Base-by-base conservation (phyloP, 2,329 filamentous ascomycete species). In the Stromatinia cepivora region DNA sequence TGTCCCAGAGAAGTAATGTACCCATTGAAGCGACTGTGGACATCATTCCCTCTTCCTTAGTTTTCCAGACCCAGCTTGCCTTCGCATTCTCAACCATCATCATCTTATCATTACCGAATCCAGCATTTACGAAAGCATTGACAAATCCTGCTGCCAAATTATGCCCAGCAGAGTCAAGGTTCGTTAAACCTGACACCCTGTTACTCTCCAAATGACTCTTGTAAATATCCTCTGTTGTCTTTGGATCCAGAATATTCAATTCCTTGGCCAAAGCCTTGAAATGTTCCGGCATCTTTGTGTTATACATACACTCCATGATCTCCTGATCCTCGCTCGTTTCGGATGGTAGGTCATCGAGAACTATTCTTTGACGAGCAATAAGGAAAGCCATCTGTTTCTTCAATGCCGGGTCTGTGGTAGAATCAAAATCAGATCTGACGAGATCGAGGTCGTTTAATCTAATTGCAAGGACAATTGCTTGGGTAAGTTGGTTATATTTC, bases 131-230 rank as follows among this genome's bases (percentile, higher is more conserved):
- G 77, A 99, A 98, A 0, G 92, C 92, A 78, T 99, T 99, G 73
- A 99, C 96, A 75, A 99, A 98, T 5, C 91, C 93, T 67, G 94
- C 95, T 5, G 95, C 94, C 71, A 99, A 86, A 77, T 99, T 99
- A 83, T 99, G 94, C 76, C 93, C 88, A 42, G 94, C 94, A 13
- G 95, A 99, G 79, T 99, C 95, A 59, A 96, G 88, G 78, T 97
- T 97, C 15, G 94, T 97, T 81, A 97, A 87, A 48, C 93, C 94
- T 34, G 93, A 92, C 66, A 96, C 95, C 71, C 96, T 88, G 76
- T 90, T 97, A 82, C 92, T 98, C 82, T 99, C 95, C 7, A 99
- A 87, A 81, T 99, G 95, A 78, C 93, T 97, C 84, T 99, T 99
- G 87, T 99, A 99, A 76, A 99, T 99, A 77, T 99, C 96, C 79